Conservation (phyloP, 352 stramenopile species). For the Globisporangium ultimum region DNA sequence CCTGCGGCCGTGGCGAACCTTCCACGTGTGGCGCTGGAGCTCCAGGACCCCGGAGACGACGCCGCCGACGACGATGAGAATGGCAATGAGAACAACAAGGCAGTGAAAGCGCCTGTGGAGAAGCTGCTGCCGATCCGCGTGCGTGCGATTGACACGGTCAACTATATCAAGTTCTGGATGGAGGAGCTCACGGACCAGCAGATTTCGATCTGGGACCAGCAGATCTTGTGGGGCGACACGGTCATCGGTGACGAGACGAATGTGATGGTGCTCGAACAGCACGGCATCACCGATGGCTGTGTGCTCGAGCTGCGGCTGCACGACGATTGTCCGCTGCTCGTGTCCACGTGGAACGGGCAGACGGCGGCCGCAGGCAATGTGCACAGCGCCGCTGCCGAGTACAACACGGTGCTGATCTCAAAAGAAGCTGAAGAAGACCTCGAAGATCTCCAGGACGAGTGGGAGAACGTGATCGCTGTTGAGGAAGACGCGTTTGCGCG, state of each 20-base stretch:
- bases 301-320: constrained; percentile 68
- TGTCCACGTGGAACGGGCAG: constrained; percentile 64
- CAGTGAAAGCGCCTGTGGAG: constrained; percentile 8
- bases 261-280: constrained; percentile 70
- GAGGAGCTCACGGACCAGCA: constrained; percentile 78
- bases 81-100: too few relatives aligned
- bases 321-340: constrained; percentile 66
- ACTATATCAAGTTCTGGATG: constrained; percentile 84
- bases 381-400: constrained; percentile 30
- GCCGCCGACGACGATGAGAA: constrained; percentile 12
- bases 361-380: constrained; percentile 29
- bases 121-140: constrained; percentile 59
- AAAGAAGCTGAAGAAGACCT: constrained; percentile 80
- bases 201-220: constrained; percentile 78
- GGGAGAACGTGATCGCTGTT: constrained; percentile 45
- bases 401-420: constrained; percentile 81
- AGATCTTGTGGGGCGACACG: constrained; percentile 76
- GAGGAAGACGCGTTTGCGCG: constrained; percentile 61
- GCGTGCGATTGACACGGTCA: constrained; percentile 60
- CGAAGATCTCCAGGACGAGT: constrained; percentile 68
- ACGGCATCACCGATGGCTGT: constrained; percentile 65
- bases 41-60: constrained; percentile 44
- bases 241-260: constrained; percentile 70
- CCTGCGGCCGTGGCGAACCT: constrained; percentile 58
- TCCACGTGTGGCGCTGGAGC: constrained; percentile 62